Percentiles rank a stretch among this genome's conserved stretches.
These are phyloP conservation scores for Xylaria longipes DNA, from an alignment of 495 filamentous ascomycete genomes.

Conservation along the genomic window DNA sequence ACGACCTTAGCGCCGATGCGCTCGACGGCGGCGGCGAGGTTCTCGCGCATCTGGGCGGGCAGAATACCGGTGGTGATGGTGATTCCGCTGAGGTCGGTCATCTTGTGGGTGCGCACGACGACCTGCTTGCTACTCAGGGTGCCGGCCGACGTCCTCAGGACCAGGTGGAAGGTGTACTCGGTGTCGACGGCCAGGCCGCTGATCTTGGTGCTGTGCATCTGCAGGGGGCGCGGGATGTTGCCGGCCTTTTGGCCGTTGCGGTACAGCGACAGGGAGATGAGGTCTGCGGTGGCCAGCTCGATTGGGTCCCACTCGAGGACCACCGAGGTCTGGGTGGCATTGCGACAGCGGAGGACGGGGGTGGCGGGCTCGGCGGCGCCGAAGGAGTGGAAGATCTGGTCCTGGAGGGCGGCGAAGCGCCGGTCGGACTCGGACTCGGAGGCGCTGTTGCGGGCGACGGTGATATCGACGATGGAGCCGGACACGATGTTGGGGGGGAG, in stretches of 20 bases:
- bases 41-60: slow-evolving; percentile 74
- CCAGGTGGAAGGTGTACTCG: slow-evolving; percentile 93
- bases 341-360: slow-evolving; percentile 86
- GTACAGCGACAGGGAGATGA: slow-evolving; percentile 87
- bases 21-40: slow-evolving; percentile 74
- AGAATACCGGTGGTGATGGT: slow-evolving; percentile 92
- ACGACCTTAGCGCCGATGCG: slow-evolving; percentile 92
- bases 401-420: slow-evolving; percentile 82
- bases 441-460: slow-evolving; percentile 82
- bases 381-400: slow-evolving; percentile 84
- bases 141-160: slow-evolving; percentile 89
- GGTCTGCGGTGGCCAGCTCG: slow-evolving; percentile 86
- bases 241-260: slow-evolving; percentile 96
- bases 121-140: slow-evolving; percentile 84
- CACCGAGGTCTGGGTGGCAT: slow-evolving; percentile 94
- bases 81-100: slow-evolving; percentile 96
- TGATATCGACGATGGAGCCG: slow-evolving; percentile 97
- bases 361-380: slow-evolving; percentile 78
- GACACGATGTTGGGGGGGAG: slow-evolving; percentile 93
- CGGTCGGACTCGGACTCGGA: slow-evolving; percentile 76
- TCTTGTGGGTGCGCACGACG: slow-evolving; percentile 91
- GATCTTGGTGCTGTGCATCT: slow-evolving; percentile 94
- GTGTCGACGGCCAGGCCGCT: slow-evolving; percentile 94
- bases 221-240: slow-evolving; percentile 82
- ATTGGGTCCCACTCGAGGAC: slow-evolving; percentile 99